Conservation (phyloP, 192 early-diverging fungal genomes). For the Podila epicladia region DNA sequence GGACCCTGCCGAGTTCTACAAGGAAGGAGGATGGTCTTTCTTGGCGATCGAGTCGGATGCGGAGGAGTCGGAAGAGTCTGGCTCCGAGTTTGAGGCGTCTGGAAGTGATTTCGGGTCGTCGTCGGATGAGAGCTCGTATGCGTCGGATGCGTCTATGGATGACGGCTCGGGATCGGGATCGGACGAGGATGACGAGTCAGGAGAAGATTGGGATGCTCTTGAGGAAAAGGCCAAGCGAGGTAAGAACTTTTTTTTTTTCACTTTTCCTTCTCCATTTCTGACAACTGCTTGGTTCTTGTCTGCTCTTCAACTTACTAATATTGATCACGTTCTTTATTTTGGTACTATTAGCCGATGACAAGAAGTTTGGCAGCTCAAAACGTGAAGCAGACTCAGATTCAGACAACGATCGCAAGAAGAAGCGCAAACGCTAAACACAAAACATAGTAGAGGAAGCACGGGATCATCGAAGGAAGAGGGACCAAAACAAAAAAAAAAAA, state of each 20-base stretch:
- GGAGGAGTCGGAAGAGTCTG: slow-evolving; percentile 66
- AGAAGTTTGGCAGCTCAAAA: slow-evolving; percentile 41
- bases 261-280: neutral
- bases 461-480: neutral
- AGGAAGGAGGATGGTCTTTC: slow-evolving; percentile 94
- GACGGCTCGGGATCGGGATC: slow-evolving; percentile 61
- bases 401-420: slow-evolving; percentile 51
- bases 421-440: slow-evolving; percentile 31
- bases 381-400: slow-evolving; percentile 48
- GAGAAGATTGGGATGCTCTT: slow-evolving; percentile 81
- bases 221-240: slow-evolving; percentile 81
- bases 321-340: neutral
- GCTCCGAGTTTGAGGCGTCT: slow-evolving; percentile 45
- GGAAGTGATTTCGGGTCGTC: slow-evolving; percentile 86
- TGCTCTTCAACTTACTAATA: neutral
- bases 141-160: slow-evolving; percentile 64
- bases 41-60: slow-evolving; percentile 74
- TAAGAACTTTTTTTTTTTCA: slow-evolving; percentile 1
- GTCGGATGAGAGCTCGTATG: slow-evolving; percentile 71
- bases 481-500: no score
- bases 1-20: slow-evolving; percentile 92
- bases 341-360: slow-evolving; percentile 32
- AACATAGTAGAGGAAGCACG: neutral
- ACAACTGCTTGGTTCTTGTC: neutral
- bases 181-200: slow-evolving; percentile 68